Evolutionary conservation across 805 yeast genomes (phyloP).

Genomic region (Ogataea degrootiae): DNA sequence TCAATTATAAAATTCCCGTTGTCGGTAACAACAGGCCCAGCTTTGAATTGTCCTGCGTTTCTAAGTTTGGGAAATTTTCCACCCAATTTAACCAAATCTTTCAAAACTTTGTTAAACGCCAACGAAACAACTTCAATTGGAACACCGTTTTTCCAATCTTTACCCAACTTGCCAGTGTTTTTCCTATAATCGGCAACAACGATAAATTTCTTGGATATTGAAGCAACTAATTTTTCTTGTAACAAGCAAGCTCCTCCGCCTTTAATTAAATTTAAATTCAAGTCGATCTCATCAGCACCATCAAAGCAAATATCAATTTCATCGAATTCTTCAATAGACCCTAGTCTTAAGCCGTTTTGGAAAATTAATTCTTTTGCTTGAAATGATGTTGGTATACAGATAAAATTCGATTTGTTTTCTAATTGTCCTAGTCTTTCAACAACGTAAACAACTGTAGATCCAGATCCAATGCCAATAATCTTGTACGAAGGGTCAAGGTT

Average conservation of each 20-base stretch:
- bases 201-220: constrained; percentile 67
- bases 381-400: constrained; percentile 94
- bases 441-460: constrained; percentile 91
- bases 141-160: constrained; percentile 80
- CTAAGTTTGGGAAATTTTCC: constrained; percentile 59
- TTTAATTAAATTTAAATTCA: constrained; percentile 76
- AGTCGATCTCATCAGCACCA: constrained; percentile 96
- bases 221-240: constrained; percentile 94
- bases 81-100: constrained; percentile 57
- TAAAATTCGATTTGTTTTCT: constrained; percentile 46
- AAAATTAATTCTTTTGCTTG: constrained; percentile 84
- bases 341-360: constrained; percentile 71
- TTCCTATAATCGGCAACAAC: constrained; percentile 94
- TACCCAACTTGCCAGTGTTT: constrained; percentile 67
- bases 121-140: constrained; percentile 93
- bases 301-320: constrained; percentile 89
- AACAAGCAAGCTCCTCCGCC: constrained; percentile 98
- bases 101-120: constrained; percentile 69
- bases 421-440: constrained; percentile 88
- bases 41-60: constrained; percentile 86
- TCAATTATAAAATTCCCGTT: constrained; percentile 91
- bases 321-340: constrained; percentile 78
- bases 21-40: constrained; percentile 96
- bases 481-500: constrained; percentile 66
- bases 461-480: constrained; percentile 91